Base-by-base conservation (phyloP, 1,284 basidiomycete genomes). In the Malassezia equina region DNA sequence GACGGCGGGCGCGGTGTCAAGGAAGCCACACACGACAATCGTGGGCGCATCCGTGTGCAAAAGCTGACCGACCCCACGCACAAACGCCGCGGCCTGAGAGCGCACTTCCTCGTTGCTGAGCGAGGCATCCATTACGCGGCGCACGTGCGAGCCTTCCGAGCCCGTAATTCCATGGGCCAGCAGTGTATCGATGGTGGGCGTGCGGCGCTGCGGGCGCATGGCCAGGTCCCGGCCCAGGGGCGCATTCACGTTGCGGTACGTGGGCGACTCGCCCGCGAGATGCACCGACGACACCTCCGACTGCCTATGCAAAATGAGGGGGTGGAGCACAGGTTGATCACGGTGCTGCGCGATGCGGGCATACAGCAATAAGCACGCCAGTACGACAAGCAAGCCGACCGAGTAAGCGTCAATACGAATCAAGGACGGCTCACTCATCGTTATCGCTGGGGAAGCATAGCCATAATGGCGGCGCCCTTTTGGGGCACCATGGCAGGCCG, bases 231-330 rank as follows among this genome's bases (percentile, higher is more conserved):
- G 68, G 29, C 70, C 70, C 5, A 61, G 12, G 7, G 70, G 71
- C 2, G 71, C 62, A 59, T 74, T 74, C 33, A 68, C 63, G 40
- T 71, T 74, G 43, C 71, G 62, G 47, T 69, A 74, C 39, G 66
- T 60, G 31, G 71, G 58, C 15, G 71, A 74, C 48, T 74, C 63
- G 31, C 47, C 47, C 12, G 59, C 60, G 28, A 63, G 55, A 3
- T 63, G 63, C 2, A 68, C 64, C 6, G 62, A 56, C 4, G 71
- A 68, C 47, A 66, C 65, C 27, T 74, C 70, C 9, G 71, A 62
- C 48, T 74, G 71, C 4, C 64, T 56, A 1, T 63, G 56, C 41
- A 74, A 61, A 53, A 74, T 70, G 41, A 74, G 62, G 4, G 70
- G 71, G 54, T 74, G 70, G 36, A 73, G 62, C 40, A 65, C 51